Base-by-base conservation (phyloP, 495 filamentous ascomycete species). In the Lasiosphaeria hispida region DNA sequence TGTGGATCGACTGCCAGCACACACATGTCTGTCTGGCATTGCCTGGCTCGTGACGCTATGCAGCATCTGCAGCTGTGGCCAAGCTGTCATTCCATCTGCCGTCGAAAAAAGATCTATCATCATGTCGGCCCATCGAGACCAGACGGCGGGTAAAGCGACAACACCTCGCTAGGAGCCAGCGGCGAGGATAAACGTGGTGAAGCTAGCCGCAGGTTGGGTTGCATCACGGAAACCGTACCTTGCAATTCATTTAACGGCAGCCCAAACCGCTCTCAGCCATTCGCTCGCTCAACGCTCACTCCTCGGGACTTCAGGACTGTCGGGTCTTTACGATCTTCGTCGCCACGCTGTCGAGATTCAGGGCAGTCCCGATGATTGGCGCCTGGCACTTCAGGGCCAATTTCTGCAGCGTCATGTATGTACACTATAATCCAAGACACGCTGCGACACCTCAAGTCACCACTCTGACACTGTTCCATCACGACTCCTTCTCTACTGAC, bases 181-280 rank as follows among this genome's bases (percentile, higher is more conserved):
- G 19, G 34, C 15, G 39, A 11, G 10, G 40, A 35, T 39, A 44
- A 52, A 44, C 52, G 52, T 47, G 52, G 52, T 44, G 15, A 55
- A 44, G 52, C 52, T 55, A 55, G 41, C 52, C 52, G 40, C 19
- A 44, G 38, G 38, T 51, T 53, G 53, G 47, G 59, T 61, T 57
- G 53, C 59, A 61, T 57, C 59, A 56, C 57, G 33, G 39, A 44
- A 34, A 40, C 8, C n/a, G 18, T 41, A 19, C 57, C 57, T 45
- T 59, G 57, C 57, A 45, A 15, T 41, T 53, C 48, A 59, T 59
- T 53, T 47, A 48, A 59, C 49, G 14, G 15, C 19, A 23, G 40
- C 34, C 11, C 47, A 17, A 40, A 40, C 13, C 40, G n/a, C 41
- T 23, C 41, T 14, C 33, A 10, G 15, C 30, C 13, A 55, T 55